Conservation (phyloP, 352 stramenopile species). For the Phytophthora citrophthora region DNA sequence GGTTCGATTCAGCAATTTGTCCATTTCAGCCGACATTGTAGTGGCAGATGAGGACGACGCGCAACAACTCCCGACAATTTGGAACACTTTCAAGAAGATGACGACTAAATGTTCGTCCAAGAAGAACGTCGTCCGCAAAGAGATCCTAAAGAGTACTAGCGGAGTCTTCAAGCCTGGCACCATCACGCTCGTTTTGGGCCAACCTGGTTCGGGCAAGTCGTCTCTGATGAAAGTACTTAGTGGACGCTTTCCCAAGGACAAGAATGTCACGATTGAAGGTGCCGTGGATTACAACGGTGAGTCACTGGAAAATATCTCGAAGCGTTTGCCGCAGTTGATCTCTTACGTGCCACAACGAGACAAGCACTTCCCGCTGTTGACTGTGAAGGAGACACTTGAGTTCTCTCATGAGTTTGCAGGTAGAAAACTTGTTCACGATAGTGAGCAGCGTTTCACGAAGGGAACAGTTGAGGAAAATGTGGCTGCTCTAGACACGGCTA, state of each 20-base stretch:
- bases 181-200: slow-evolving; percentile 38
- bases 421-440: slow-evolving; percentile 22
- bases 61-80: slow-evolving; percentile 45
- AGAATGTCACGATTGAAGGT: slow-evolving; percentile 23
- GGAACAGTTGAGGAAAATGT: slow-evolving; percentile 38
- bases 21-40: slow-evolving; percentile 32
- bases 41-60: slow-evolving; percentile 25
- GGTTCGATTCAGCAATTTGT: slow-evolving; percentile 40
- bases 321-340: slow-evolving; percentile 41
- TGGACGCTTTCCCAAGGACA: slow-evolving; percentile 2
- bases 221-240: slow-evolving; percentile 9
- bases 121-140: slow-evolving; percentile 48
- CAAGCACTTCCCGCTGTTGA: slow-evolving; percentile 83
- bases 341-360: slow-evolving; percentile 65
- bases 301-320: slow-evolving; percentile 20
- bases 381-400: slow-evolving; percentile 44
- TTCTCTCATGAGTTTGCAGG: slow-evolving; percentile 80
- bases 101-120: slow-evolving; percentile 20
- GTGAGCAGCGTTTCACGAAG: slow-evolving; percentile 43
- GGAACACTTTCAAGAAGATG: slow-evolving; percentile 45
- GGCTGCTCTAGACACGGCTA: slow-evolving; percentile 13
- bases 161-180: slow-evolving; percentile 52
- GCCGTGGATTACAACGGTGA: slow-evolving; percentile 54
- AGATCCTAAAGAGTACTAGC: slow-evolving; percentile 55
- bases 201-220: slow-evolving; percentile 32